Evolutionary conservation across 2,329 filamentous ascomycete genomes (phyloP), one percentile per base, ranked within the genome.

Genomic region (Aspergillus pseudoterreus): DNA sequence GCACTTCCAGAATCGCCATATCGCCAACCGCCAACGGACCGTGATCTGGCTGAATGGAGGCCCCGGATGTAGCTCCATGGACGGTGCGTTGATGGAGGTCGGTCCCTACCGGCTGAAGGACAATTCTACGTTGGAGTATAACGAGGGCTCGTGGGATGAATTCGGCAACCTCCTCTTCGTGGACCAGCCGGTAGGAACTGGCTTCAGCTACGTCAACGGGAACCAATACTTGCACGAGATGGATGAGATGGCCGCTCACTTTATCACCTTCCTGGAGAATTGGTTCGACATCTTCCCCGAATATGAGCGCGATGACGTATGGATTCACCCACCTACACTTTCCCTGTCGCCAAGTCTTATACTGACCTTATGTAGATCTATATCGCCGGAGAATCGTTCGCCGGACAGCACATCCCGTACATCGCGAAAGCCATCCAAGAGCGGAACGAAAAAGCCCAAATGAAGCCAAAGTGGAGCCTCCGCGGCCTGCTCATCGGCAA

Each of bases 11-110:
- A 97, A 97, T 69, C 83, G 89, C 61, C 94, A 99, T 71, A 96
- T 99, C 60, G 92, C 91, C 51, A 89, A 97, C 68, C 84, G 82
- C 62, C 89, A 94, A 70, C 84, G 94, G 52, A 96, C 92, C 2
- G 88, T 99, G 10, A 85, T 99, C 65, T 99, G 95, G 94, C 76
- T 99, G 52, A 99, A 99, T 68, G 95, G 94, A 49, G 95, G 94
- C 0, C 94, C 94, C 1, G 94, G 95, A 24, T 99, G 94, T 73
- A 96, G 91, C 71, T 97, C 92, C 24, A 92, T 96, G 80, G 95
- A 99, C 70, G 94, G 92, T 60, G 91, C 90, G 2, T 73, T 97
- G 78, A 97, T 97, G 85, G 94, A 99, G 72, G 83, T 99, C 57
- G 94, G 94, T 0, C 94, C 94, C 2, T 99, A 96, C 71, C 81